Conservation (phyloP, 2,329 filamentous ascomycete genomes). For the Ceratocystis huliohia region DNA sequence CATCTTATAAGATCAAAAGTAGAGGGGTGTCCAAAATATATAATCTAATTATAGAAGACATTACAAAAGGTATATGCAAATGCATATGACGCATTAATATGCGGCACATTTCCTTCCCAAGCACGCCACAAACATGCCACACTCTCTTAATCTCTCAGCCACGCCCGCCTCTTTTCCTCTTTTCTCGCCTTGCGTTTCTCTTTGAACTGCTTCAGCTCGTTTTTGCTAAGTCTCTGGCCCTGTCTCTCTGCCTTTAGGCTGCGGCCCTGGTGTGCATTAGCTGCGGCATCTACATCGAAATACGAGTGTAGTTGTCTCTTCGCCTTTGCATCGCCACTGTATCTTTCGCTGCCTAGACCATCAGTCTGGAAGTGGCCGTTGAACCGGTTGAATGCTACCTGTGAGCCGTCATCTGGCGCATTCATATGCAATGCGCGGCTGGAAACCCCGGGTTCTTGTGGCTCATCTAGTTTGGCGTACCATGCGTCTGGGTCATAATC, state of each 20-base stretch:
- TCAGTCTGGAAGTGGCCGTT: slow-evolving; percentile 69
- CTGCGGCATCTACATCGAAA: slow-evolving; percentile 91
- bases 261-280: slow-evolving; percentile 77
- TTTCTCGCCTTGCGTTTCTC: slow-evolving; percentile 81
- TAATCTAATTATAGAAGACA: background rate
- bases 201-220: slow-evolving; percentile 82
- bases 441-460: slow-evolving; percentile 24
- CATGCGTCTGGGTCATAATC: slow-evolving; percentile 94
- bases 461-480: slow-evolving; percentile 54
- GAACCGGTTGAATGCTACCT: slow-evolving; percentile 75
- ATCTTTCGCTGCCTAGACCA: slow-evolving; percentile 56
- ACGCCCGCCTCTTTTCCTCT: slow-evolving; percentile 85
- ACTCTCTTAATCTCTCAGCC: slow-evolving; percentile 63
- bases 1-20: background rate
- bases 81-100: too few relatives aligned
- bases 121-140: background rate
- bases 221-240: slow-evolving; percentile 69
- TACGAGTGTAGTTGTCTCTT: slow-evolving; percentile 81
- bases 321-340: slow-evolving; percentile 79
- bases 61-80: background rate
- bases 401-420: slow-evolving; percentile 32
- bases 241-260: slow-evolving; percentile 85
- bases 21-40: background rate
- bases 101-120: background rate
- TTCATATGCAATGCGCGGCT: slow-evolving; percentile 27